Conservation (phyloP, 2,329 filamentous ascomycete species). For the Fusarium globosum region DNA sequence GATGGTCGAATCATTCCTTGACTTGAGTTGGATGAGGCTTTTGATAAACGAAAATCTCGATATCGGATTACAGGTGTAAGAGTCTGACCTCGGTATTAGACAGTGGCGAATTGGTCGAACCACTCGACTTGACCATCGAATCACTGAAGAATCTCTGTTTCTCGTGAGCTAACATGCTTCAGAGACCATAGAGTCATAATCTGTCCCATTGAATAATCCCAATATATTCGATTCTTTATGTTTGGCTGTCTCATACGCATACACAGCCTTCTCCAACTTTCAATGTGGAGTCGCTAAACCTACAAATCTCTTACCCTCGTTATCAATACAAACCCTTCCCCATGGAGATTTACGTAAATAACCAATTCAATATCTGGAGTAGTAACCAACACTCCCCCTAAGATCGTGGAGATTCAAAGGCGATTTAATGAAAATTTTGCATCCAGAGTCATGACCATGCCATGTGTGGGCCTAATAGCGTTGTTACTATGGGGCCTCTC, state of each 20-base stretch:
- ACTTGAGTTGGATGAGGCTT: not conserved
- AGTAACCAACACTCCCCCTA: not conserved
- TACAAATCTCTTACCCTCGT: conserved; percentile 4
- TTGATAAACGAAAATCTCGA: not conserved
- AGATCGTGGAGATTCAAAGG: conserved; percentile 16
- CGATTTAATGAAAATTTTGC: not conserved
- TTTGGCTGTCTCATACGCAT: not conserved
- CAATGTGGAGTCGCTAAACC: not conserved
- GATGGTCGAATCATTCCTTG: not conserved
- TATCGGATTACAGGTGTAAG: rapidly evolving
- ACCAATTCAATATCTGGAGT: conserved; percentile 2
- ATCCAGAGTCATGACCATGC: conserved; percentile 15
- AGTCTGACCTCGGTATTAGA: not conserved
- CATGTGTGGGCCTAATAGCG: conserved; percentile 30
- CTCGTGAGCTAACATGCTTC: rapidly evolving
- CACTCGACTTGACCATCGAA: not conserved
- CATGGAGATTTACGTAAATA: conserved; percentile 38
- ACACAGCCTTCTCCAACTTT: not conserved
- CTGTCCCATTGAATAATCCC: rapidly evolving
- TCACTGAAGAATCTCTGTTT: not conserved
- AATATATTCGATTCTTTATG: not conserved
- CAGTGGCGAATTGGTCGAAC: not conserved
- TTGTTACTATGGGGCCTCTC: conserved; percentile 22
- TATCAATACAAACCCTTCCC: conserved; percentile 12
- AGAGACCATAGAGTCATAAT: rapidly evolving